phyloP scores from a whole-genome alignment of 1,284 basidiomycete species.

The Calocybe gambosa region DNA sequence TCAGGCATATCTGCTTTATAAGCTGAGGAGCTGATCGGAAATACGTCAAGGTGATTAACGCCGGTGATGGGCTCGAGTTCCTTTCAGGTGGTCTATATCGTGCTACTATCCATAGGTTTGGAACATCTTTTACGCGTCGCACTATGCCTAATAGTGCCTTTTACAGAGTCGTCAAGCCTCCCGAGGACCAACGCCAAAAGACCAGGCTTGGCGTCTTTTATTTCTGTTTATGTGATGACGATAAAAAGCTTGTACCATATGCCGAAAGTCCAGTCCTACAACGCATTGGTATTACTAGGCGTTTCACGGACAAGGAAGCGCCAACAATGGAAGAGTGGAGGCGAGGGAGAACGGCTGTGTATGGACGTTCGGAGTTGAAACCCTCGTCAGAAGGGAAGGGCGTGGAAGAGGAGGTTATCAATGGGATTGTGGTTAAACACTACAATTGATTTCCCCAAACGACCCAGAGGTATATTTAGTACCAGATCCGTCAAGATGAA shows the following conservation, averaged over 20 bases:
- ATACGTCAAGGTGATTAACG: constrained; percentile 27
- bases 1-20: background rate
- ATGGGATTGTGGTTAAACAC: constrained; percentile 43
- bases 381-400: constrained; percentile 25
- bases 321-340: constrained; percentile 34
- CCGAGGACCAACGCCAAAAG: constrained; percentile 25
- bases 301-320: constrained; percentile 22
- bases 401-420: constrained; percentile 40
- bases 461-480: background rate
- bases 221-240: constrained; percentile 26
- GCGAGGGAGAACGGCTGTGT: constrained; percentile 26
- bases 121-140: background rate
- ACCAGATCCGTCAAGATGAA: constrained; percentile 1
- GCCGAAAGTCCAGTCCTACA: constrained; percentile 26
- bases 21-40: background rate
- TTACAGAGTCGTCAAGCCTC: constrained; percentile 28
- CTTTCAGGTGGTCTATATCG: constrained; percentile 39
- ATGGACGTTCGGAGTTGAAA: constrained; percentile 27
- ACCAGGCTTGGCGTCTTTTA: constrained; percentile 30
- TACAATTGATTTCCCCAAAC: constrained; percentile 30
- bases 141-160: background rate
- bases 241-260: constrained; percentile 24
- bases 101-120: constrained; percentile 34
- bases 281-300: constrained; percentile 20
- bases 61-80: constrained; percentile 52